Evolutionary conservation across 176 grass and related monocot species (phyloP).

Genomic region (Avena insularis): DNA sequence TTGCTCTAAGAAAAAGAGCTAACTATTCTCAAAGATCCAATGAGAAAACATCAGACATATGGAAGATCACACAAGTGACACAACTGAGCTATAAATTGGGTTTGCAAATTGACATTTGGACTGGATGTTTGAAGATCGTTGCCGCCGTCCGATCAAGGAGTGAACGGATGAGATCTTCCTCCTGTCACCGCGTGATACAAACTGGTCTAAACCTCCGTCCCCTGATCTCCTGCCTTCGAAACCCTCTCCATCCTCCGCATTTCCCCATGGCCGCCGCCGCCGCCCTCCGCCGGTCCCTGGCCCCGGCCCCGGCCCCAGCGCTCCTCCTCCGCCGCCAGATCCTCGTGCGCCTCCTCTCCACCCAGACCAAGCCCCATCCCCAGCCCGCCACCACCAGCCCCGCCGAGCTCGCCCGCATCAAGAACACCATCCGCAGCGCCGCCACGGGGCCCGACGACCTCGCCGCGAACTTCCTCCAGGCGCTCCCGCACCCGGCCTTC

Average conservation of each 20-base stretch:
- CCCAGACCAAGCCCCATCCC: background rate
- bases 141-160: background rate
- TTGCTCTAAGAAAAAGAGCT: no score
- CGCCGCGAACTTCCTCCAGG: conserved; percentile 54
- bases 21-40: no score
- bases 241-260: background rate
- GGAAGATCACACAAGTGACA: no score
- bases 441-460: conserved; percentile 56
- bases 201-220: background rate
- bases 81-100: background rate
- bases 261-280: conserved; percentile 52
- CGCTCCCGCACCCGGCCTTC: conserved; percentile 50
- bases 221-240: background rate
- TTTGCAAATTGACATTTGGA: background rate
- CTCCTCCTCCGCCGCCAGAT: conserved; percentile 43
- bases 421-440: conserved; percentile 66
- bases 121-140: background rate
- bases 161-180: background rate
- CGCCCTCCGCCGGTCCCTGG: conserved; percentile 49
- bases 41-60: no score
- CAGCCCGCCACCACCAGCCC: background rate
- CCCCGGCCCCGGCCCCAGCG: background rate
- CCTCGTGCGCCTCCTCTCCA: conserved; percentile 48
- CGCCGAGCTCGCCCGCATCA: conserved; percentile 49
- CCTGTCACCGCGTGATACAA: no score